phyloP scores from a whole-genome alignment of 768 basidiomycete species.

The Hypholoma fasciculare region DNA sequence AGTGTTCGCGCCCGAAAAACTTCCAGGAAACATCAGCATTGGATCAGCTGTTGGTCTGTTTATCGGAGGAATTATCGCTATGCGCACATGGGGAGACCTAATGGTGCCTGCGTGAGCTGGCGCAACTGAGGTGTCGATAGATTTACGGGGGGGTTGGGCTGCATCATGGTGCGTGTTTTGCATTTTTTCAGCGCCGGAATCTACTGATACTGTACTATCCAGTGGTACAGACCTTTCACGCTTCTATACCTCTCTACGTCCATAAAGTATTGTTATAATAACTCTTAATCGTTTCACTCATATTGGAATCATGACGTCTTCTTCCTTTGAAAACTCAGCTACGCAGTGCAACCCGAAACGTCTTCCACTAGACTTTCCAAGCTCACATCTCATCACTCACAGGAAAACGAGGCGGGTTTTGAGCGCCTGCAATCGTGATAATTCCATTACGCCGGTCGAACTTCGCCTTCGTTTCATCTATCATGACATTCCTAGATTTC shows the following conservation, averaged over 20 bases:
- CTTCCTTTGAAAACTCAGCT: neutral
- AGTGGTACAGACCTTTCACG: neutral
- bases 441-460: neutral
- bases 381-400: no score
- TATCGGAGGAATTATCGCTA: slow-evolving; percentile 65
- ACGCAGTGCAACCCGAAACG: neutral
- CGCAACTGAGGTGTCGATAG: neutral
- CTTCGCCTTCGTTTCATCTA: neutral
- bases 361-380: no score
- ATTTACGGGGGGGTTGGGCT: neutral
- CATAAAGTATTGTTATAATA: slow-evolving; percentile 15
- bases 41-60: slow-evolving; percentile 67
- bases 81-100: slow-evolving; percentile 77
- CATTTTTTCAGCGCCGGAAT: neutral
- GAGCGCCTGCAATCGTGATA: no score
- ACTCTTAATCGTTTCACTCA: slow-evolving; percentile 12
- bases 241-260: slow-evolving; percentile 9
- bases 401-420: no score
- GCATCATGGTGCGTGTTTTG: slow-evolving; percentile 9
- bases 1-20: slow-evolving; percentile 71
- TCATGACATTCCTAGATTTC: neutral
- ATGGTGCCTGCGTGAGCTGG: slow-evolving; percentile 54
- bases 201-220: neutral
- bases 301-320: neutral
- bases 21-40: slow-evolving; percentile 73